These are phyloP conservation scores for Hanseniaspora thailandica DNA, from an alignment of 805 yeast genomes.

Conservation along the genomic window DNA sequence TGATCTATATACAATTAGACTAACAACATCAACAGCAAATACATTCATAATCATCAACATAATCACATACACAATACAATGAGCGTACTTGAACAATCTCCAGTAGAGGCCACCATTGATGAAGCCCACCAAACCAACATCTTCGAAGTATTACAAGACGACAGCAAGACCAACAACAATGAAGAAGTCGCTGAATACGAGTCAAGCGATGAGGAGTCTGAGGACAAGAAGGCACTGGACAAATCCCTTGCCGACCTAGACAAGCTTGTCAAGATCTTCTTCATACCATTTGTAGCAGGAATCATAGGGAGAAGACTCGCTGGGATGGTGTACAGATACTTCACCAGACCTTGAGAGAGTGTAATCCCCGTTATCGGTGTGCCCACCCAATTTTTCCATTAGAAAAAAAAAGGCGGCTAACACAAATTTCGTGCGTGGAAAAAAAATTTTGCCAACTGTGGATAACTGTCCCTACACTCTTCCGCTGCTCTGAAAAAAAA, in stretches of 20 bases:
- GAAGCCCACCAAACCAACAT: neutral
- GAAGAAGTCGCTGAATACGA: neutral
- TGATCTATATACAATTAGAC: too few species aligned
- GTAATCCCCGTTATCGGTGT: neutral
- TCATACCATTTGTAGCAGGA: slow-evolving; percentile 6
- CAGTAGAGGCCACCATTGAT: neutral
- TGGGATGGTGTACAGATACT: slow-evolving; percentile 4
- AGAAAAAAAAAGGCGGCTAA: neutral
- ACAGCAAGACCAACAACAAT: neutral
- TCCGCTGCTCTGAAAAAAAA: neutral
- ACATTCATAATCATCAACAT: neutral
- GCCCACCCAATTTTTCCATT: too few species aligned
- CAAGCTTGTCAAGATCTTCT: slow-evolving; percentile 1
- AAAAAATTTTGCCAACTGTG: neutral
- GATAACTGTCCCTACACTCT: neutral
- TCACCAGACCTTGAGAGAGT: neutral
- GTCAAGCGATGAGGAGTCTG: neutral
- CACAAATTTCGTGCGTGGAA: too few species aligned
- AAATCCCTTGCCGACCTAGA: neutral
- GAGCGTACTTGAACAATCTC: neutral
- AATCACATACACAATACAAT: neutral
- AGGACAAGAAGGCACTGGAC: slow-evolving; percentile 3
- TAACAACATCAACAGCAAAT: neutral
- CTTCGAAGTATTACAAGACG: neutral
- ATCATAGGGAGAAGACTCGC: slow-evolving; percentile 5